phyloP scores from a whole-genome alignment of 768 basidiomycete species.

The Boletus huronensis region DNA sequence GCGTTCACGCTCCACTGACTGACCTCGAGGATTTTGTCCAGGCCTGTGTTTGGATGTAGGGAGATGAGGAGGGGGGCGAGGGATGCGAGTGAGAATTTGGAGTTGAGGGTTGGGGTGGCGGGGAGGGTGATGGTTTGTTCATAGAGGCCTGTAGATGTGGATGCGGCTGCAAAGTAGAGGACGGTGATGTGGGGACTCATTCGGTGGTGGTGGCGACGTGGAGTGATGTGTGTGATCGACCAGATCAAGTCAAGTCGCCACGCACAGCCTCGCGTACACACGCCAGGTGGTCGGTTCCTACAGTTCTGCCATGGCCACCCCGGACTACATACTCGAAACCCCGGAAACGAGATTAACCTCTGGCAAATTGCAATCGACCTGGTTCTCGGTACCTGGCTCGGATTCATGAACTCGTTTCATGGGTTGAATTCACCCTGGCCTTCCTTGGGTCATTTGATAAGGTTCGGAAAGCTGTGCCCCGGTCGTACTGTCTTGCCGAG shows the following conservation, averaged over 20 bases:
- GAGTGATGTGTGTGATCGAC: not conserved
- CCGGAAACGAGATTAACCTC: not conserved
- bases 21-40: conserved; percentile 52
- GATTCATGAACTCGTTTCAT: too few species aligned
- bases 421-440: too few species aligned
- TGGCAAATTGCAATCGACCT: not conserved
- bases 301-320: too few species aligned
- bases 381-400: not conserved
- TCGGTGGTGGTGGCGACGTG: not conserved
- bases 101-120: conserved; percentile 8
- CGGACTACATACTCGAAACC: not conserved
- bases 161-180: conserved; percentile 61
- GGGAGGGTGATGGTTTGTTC: conserved; percentile 52
- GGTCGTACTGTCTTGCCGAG: too few species aligned
- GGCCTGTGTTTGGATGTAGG: conserved; percentile 47
- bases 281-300: too few species aligned
- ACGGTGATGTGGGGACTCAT: conserved; percentile 35
- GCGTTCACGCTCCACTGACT: conserved; percentile 79
- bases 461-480: not conserved
- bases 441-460: not conserved
- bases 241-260: not conserved
- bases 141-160: conserved; percentile 60
- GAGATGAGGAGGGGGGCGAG: conserved; percentile 51
- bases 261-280: not conserved
- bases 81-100: conserved; percentile 42